Evolutionary conservation across 495 filamentous ascomycete species (phyloP).

Genomic region (Neurospora tetrasperma): DNA sequence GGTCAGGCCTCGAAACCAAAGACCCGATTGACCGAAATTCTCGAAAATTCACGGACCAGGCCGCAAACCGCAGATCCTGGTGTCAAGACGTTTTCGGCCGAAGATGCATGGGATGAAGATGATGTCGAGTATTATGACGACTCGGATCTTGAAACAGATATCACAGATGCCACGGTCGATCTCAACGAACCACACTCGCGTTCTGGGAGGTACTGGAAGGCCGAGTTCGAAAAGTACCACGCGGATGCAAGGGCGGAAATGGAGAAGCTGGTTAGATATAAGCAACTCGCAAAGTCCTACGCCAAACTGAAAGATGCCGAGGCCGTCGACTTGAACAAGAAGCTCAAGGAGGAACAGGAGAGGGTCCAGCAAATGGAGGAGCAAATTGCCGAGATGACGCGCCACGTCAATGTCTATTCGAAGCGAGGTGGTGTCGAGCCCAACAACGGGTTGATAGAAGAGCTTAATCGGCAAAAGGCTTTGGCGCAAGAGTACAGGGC

Average conservation of each 20-base stretch:
- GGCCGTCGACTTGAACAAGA: constrained; percentile 58
- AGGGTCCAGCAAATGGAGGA: constrained; percentile 43
- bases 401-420: constrained; percentile 34
- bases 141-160: constrained; percentile 38
- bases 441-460: constrained; percentile 39
- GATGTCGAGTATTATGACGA: constrained; percentile 18
- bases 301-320: constrained; percentile 84
- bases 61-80: constrained; percentile 13
- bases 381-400: constrained; percentile 50
- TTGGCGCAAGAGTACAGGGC: constrained; percentile 58
- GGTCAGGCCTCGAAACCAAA: constrained; percentile 38
- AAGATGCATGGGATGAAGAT: constrained; percentile 34
- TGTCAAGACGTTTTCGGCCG: constrained; percentile 18
- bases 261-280: constrained; percentile 67
- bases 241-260: constrained; percentile 69
- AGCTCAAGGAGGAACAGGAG: constrained; percentile 53
- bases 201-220: constrained; percentile 91
- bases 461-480: constrained; percentile 56
- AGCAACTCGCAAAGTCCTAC: constrained; percentile 75
- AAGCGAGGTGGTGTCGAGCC: constrained; percentile 34
- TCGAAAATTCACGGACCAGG: constrained; percentile 32
- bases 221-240: constrained; percentile 75
- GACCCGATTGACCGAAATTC: constrained; percentile 45
- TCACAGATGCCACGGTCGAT: constrained; percentile 63
- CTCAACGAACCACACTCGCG: constrained; percentile 69